Evolutionary conservation across 768 basidiomycete genomes (phyloP).

Genomic region (Lentinus tigrinus): DNA sequence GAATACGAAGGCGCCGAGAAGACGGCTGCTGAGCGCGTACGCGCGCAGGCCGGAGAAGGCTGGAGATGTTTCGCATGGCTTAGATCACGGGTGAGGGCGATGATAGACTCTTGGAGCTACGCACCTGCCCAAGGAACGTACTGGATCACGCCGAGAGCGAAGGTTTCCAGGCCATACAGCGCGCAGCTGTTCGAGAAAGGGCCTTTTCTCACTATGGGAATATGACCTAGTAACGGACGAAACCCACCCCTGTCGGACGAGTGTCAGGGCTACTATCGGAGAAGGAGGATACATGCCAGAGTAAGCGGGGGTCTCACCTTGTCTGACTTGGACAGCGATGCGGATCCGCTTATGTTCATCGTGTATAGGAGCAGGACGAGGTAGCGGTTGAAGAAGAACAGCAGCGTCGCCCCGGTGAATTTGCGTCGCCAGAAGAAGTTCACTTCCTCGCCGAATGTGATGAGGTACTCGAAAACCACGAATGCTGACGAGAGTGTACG

Average conservation of each 20-base stretch:
- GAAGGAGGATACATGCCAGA: too few species aligned
- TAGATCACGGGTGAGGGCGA: not conserved
- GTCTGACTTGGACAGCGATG: not conserved
- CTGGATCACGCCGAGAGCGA: not conserved
- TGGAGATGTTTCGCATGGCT: not conserved
- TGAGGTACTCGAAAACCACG: constrained; percentile 6
- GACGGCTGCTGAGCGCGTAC: constrained; percentile 1
- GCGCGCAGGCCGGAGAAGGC: constrained; percentile 7
- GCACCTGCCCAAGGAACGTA: constrained; percentile 13
- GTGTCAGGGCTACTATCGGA: too few species aligned
- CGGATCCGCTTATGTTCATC: not conserved
- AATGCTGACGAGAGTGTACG: not conserved
- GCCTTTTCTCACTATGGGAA: too few species aligned
- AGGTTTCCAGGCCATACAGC: too few species aligned
- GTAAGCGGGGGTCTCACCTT: not conserved
- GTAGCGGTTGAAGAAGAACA: constrained; percentile 18
- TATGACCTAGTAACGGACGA: too few species aligned
- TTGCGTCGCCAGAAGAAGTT: constrained; percentile 10
- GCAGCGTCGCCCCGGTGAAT: constrained; percentile 8
- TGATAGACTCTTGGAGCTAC: too few species aligned
- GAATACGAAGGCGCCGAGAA: not conserved
- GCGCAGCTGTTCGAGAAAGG: too few species aligned
- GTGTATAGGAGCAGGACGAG: not conserved
- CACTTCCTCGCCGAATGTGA: constrained; percentile 11
- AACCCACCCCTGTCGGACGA: too few species aligned